phyloP scores from a whole-genome alignment of 78 protist genomes.

The Dictyostelium intermedium region DNA sequence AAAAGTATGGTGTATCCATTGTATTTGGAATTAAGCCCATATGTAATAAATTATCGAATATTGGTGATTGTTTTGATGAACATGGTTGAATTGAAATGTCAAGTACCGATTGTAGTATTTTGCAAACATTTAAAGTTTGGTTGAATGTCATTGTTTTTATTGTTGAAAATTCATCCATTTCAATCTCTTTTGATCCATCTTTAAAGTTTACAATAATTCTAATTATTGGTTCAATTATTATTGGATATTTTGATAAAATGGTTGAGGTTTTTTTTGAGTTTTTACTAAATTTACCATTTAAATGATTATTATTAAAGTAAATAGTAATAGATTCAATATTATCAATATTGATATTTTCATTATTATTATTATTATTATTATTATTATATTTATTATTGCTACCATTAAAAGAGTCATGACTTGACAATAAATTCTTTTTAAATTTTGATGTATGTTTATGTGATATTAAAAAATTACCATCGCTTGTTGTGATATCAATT shows the following conservation, averaged over 20 bases:
- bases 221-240: not conserved
- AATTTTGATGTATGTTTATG: not conserved
- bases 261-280: not conserved
- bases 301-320: constrained; percentile 12
- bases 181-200: not conserved
- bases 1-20: not conserved
- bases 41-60: constrained; percentile 20
- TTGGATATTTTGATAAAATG: not conserved
- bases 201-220: not conserved
- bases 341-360: not conserved
- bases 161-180: constrained; percentile 38
- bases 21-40: constrained; percentile 49
- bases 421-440: not conserved
- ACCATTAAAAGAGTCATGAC: not conserved
- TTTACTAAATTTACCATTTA: not conserved
- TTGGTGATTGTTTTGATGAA: not conserved
- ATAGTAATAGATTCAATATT: constrained; percentile 5
- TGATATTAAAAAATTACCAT: not conserved
- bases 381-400: not conserved
- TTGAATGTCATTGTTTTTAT: constrained; percentile 53
- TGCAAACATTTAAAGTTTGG: not conserved
- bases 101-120: not conserved
- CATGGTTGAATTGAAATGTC: constrained; percentile 38
- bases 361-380: not conserved
- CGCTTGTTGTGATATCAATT: not conserved